A percentile compares a stretch with the other conserved stretches of the same genome.
These are phyloP conservation scores for Aotearoamyces nothofagi DNA, from an alignment of 2,329 filamentous ascomycete species.

Conservation along the genomic window DNA sequence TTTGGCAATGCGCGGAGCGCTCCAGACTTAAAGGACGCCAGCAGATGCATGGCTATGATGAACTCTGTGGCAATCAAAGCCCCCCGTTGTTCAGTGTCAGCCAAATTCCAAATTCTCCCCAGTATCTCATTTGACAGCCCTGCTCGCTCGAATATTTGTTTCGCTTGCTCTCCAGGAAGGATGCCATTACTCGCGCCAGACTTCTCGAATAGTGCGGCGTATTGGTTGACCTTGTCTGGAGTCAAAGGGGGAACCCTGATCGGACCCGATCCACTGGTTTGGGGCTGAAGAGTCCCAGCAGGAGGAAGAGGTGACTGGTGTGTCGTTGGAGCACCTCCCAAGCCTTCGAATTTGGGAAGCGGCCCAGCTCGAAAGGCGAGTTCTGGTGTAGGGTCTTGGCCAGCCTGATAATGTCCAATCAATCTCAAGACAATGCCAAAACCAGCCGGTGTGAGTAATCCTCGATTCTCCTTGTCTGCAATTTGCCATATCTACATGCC, in stretches of 20 bases:
- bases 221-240: slow-evolving; percentile 80
- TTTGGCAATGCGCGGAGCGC: slow-evolving; percentile 65
- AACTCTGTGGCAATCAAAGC: slow-evolving; percentile 81
- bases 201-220: slow-evolving; percentile 78
- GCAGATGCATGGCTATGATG: slow-evolving; percentile 93
- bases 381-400: slow-evolving; percentile 65
- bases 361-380: slow-evolving; percentile 75
- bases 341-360: slow-evolving; percentile 80
- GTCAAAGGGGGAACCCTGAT: slow-evolving; percentile 81
- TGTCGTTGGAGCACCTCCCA: slow-evolving; percentile 31
- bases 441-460: slow-evolving; percentile 79
- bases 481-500: slow-evolving; percentile 92
- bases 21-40: slow-evolving; percentile 81
- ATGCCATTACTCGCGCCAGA: slow-evolving; percentile 65
- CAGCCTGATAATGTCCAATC: slow-evolving; percentile 89
- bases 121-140: slow-evolving; percentile 78
- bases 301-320: slow-evolving; percentile 32
- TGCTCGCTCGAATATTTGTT: slow-evolving; percentile 89
- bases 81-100: slow-evolving; percentile 86
- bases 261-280: slow-evolving; percentile 46
- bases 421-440: slow-evolving; percentile 88
- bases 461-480: slow-evolving; percentile 90
- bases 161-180: slow-evolving; percentile 73
- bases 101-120: slow-evolving; percentile 90
- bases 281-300: slow-evolving; percentile 30